Evolutionary conservation across 2,329 filamentous ascomycete species (phyloP), one percentile per base, ranked within the genome.

Genomic region (Fusarium temperatum): DNA sequence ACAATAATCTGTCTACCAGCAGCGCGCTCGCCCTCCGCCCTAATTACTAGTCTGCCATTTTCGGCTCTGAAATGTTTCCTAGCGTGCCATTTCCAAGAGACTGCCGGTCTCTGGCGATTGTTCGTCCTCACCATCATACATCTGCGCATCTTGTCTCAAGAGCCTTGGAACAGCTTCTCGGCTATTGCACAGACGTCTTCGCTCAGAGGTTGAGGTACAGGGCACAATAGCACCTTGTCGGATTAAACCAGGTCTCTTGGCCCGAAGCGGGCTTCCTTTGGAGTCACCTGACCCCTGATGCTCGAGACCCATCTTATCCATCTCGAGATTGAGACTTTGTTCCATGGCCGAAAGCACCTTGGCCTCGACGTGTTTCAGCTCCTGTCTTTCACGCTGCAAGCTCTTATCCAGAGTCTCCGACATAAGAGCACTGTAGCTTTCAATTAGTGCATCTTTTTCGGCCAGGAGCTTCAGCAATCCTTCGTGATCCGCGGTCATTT

Each of bases 391-490:
- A 1, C 12, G 48, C 2, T 11, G 3, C 6, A 35, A 10, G 6
- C 4, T 24, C 7, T 2, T 20, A 5, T 35, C 30, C 1, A 24
- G 1, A 0, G 13, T 35, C 2, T 5, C 20, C 0, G 48, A 35
- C 17, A 35, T 11, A 1, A 24, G 13, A 2, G 6, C 17, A 15
- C 30, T 51, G 9, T 51, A 51, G 1, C 0, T 35, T 3, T 51
- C 30, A 0, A 51, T 51, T 6, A 51, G 30, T 6, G 48, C 13
- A 15, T 51, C 48, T 2, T 51, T 51, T 18, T 35, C 48, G 0
- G 12, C 12, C 6, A 35, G 6, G 0, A 24, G 6, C 12, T 20
- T 20, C 3, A 35, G 20, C 1, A 51, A 8, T 3, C 30, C 48
- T 8, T 51, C 17, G 3, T 18, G 17, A 10, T 51, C 48, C 3